A percentile compares a stretch with the other conserved stretches of the same genome.
Conservation (phyloP, 2,329 filamentous ascomycete genomes). For the Davidsoniella neocaledoniae region DNA sequence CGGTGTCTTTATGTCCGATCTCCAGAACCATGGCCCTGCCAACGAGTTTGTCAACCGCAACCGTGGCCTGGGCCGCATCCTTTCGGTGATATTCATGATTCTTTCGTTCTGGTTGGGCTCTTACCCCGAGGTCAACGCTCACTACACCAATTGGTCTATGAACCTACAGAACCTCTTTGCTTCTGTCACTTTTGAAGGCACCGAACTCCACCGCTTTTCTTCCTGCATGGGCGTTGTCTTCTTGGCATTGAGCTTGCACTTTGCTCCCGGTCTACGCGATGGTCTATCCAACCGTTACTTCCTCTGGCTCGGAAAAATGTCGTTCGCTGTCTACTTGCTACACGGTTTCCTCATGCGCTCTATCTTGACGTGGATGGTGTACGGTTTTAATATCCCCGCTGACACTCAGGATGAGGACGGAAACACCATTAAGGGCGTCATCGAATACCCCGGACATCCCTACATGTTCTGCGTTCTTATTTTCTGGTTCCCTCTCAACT, state of each 20-base stretch:
- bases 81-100: conserved; percentile 33
- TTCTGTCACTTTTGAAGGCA: conserved; percentile 28
- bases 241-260: conserved; percentile 34
- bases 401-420: conserved; percentile 22
- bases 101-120: conserved; percentile 41
- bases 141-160: conserved; percentile 38
- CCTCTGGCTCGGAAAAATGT: conserved; percentile 46
- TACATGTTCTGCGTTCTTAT: conserved; percentile 24
- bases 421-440: conserved; percentile 20
- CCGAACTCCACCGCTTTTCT: conserved; percentile 28
- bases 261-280: conserved; percentile 33
- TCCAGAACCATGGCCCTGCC: conserved; percentile 34
- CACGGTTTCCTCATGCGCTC: conserved; percentile 45
- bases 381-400: conserved; percentile 25
- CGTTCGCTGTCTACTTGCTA: conserved; percentile 46
- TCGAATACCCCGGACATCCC: conserved; percentile 22
- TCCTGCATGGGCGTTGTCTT: conserved; percentile 24
- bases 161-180: conserved; percentile 25
- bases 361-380: conserved; percentile 43
- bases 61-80: conserved; percentile 24
- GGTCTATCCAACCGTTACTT: conserved; percentile 37
- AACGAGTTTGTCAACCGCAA: conserved; percentile 29
- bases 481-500: conserved; percentile 31
- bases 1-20: conserved; percentile 44
- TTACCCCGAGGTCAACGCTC: conserved; percentile 37